These are phyloP conservation scores for Ogataea naganishii DNA, from an alignment of 805 yeast species.

Conservation along the genomic window DNA sequence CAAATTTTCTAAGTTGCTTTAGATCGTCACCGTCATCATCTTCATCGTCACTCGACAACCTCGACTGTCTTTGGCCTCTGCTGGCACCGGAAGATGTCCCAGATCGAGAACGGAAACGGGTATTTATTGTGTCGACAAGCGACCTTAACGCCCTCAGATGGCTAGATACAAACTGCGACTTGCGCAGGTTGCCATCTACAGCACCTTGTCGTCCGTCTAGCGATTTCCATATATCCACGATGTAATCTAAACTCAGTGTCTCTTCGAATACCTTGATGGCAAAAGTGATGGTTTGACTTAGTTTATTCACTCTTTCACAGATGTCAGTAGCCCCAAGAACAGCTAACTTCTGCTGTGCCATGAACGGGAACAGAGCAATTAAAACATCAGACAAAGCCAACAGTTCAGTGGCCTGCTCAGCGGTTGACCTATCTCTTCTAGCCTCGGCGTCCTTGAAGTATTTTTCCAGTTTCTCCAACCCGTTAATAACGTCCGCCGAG, in stretches of 20 bases:
- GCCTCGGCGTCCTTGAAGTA: conserved; percentile 1
- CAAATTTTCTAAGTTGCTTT: conserved; percentile 19
- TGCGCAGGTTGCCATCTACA: conserved; percentile 12
- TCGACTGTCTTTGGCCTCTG: conserved; percentile 7
- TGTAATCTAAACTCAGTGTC: conserved; percentile 14
- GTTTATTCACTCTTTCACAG: conserved; percentile 5
- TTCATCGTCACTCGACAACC: conserved; percentile 21
- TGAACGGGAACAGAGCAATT: conserved; percentile 23
- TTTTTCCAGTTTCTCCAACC: conserved; percentile 13
- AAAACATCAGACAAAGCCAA: conserved; percentile 16
- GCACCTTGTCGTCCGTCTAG: conserved; percentile 15
- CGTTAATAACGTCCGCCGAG: conserved; percentile 22
- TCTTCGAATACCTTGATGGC: conserved; percentile 17
- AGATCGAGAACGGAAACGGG: conserved; percentile 1
- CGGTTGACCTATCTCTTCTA: neutral
- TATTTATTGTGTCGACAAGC: conserved; percentile 12
- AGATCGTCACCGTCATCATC: conserved; percentile 38
- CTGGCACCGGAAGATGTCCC: conserved; percentile 2
- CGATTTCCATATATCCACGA: conserved; percentile 20
- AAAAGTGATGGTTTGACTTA: conserved; percentile 12
- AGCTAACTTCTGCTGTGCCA: conserved; percentile 11
- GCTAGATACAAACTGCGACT: conserved; percentile 19
- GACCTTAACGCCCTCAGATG: conserved; percentile 19
- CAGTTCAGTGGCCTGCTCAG: conserved; percentile 3
- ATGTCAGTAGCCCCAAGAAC: conserved; percentile 9